Base-by-base conservation (phyloP, 1,284 basidiomycete genomes). In the Phenoliferia sp. region DNA sequence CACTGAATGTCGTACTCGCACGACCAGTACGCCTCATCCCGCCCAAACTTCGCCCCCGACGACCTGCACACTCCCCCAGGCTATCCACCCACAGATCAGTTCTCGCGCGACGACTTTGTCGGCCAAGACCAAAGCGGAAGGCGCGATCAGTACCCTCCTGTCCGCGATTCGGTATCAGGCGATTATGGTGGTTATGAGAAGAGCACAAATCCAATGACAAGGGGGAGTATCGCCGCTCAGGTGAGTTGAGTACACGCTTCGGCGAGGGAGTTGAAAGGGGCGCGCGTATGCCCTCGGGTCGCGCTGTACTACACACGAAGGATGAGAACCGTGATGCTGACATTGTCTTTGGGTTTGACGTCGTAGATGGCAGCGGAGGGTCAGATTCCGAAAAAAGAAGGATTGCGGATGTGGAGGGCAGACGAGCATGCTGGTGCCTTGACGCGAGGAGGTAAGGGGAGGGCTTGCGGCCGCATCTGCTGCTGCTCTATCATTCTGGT, bases 341-440 rank as follows among this genome's bases (percentile, higher is more conserved):
- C 48, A 39, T 48, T 22, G 15, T 39, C 26, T 55, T 22, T 2
- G 1, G 5, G n/a, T n/a, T 1, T 54, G 15, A 31, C 19, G 3
- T 34, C 0, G 5, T 50, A 75, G 72, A 72, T 76, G 69, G 77
- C 77, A 33, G 76, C 76, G 6, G 76, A 76, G 57, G 77, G 77
- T 3, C 71, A 75, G 63, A 78, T 78, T 56, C 77, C 77, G 3
- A 76, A 77, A 63, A 77, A 78, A 61, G 77, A 73, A 52, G 77
- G 76, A 7, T 67, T 78, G n/a, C 61, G 74, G 54, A 76, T 77
- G 75, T 78, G 73, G 69, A 65, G 77, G 52, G 70, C 68, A 15
- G 76, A 78, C 61, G 76, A 78, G 63, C 77, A 77, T 65, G 63
- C 69, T 2, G 76, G 76, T 17, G 73, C 74, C 4, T 69, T 77